Conservation (phyloP, 768 basidiomycete species). For the Psilocybe cubensis region DNA sequence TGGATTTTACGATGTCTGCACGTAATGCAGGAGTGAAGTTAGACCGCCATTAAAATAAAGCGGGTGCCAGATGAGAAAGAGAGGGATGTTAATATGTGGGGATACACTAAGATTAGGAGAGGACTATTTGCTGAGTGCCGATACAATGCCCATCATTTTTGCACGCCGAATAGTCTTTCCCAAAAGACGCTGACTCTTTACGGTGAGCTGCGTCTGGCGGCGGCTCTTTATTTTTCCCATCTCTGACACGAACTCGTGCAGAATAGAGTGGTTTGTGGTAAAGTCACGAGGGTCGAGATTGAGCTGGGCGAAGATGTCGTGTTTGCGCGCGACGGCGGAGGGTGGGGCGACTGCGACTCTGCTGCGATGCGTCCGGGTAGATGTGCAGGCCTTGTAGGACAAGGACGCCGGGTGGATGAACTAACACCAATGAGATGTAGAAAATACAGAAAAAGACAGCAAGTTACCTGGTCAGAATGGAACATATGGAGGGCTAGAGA, state of each 20-base stretch:
- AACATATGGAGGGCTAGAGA: conserved; percentile 9
- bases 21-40: neutral
- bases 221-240: conserved; percentile 86
- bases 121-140: conserved; percentile 44
- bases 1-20: neutral
- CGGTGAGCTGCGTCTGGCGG: conserved; percentile 70
- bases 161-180: conserved; percentile 88
- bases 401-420: conserved; percentile 23
- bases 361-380: conserved; percentile 15
- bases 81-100: neutral
- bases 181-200: conserved; percentile 75
- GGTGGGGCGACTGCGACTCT: conserved; percentile 58
- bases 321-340: conserved; percentile 51
- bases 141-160: conserved; percentile 89
- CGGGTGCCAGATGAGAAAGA: neutral
- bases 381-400: conserved; percentile 28
- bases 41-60: neutral
- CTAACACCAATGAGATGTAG: neutral
- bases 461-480: conserved; percentile 7
- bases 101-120: neutral
- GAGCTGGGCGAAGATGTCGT: conserved; percentile 75
- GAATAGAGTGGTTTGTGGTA: conserved; percentile 59
- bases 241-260: conserved; percentile 63
- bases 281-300: conserved; percentile 76
- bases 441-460: neutral